Evolutionary conservation across 352 stramenopile species (phyloP).

Genomic region (Nannochloropsis limnetica): DNA sequence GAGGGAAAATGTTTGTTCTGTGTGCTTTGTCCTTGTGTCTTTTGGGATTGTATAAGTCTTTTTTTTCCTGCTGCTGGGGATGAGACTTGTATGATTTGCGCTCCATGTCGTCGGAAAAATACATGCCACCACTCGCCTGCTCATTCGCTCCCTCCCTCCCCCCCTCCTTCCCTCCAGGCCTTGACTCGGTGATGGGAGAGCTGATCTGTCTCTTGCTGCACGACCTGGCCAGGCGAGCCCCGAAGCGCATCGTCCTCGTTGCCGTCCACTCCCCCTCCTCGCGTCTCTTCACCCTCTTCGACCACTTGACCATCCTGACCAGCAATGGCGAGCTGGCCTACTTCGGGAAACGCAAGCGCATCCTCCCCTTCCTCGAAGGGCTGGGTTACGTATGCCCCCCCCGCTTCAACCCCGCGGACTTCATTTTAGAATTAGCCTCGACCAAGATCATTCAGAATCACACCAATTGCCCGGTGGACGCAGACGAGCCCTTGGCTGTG

Average conservation of each 20-base stretch:
- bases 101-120: background rate
- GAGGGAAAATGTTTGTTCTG: background rate
- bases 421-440: background rate
- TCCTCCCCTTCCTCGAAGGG: conserved; percentile 6
- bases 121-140: background rate
- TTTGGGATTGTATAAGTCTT: too few species aligned
- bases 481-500: background rate
- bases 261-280: conserved; percentile 22
- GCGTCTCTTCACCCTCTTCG: conserved; percentile 55
- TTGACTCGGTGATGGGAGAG: conserved; percentile 27
- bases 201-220: conserved; percentile 6
- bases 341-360: conserved; percentile 39
- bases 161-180: background rate
- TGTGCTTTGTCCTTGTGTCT: background rate
- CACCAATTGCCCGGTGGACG: background rate
- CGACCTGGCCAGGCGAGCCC: background rate
- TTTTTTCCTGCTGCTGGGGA: background rate
- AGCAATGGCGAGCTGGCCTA: conserved; percentile 44
- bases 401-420: background rate
- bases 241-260: background rate
- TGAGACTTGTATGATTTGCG: background rate
- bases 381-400: background rate
- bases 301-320: conserved; percentile 41
- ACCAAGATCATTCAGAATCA: conserved; percentile 11
- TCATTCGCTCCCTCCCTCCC: background rate